Percentiles rank a stretch among this genome's conserved stretches.
Evolutionary conservation across 371 early-diverging fungal genomes (phyloP).

Genomic region (Aphelidium insulamus): DNA sequence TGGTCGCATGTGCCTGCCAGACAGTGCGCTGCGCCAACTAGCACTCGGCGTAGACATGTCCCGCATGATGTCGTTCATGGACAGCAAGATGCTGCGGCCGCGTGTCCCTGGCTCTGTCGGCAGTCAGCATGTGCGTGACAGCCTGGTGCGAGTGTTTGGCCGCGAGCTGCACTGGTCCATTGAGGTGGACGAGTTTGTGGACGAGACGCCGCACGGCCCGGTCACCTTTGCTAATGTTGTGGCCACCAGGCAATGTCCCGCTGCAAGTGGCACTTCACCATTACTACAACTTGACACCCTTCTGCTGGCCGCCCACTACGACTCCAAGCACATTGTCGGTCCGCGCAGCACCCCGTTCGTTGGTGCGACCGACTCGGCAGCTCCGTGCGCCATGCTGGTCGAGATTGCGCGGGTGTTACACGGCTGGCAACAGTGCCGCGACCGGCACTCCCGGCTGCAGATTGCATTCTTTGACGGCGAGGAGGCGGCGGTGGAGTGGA

Average conservation of each 20-base stretch:
- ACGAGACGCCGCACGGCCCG: slow-evolving; percentile 45
- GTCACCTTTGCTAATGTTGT: slow-evolving; percentile 63
- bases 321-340: slow-evolving; percentile 49
- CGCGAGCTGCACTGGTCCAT: no score
- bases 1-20: no score
- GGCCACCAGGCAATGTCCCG: slow-evolving; percentile 54
- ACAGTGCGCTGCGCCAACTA: no score
- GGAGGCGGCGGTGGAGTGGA: slow-evolving; percentile 71
- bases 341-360: slow-evolving; percentile 28
- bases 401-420: slow-evolving; percentile 47
- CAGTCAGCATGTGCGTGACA: no score
- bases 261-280: slow-evolving; percentile 29
- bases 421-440: slow-evolving; percentile 9
- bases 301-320: slow-evolving; percentile 79
- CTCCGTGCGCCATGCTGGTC: slow-evolving; percentile 68
- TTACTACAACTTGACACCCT: no score
- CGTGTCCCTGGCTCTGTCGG: no score
- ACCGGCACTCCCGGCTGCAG: no score
- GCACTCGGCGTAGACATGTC: no score
- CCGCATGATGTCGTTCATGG: no score
- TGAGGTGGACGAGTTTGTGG: slow-evolving; percentile 51
- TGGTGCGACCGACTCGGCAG: slow-evolving; percentile 66
- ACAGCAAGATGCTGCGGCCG: no score
- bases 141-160: no score
- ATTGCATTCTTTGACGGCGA: slow-evolving; percentile 93